Evolutionary conservation across 495 filamentous ascomycete genomes (phyloP), one percentile per base, ranked within the genome.

Genomic region (Podospora comata): DNA sequence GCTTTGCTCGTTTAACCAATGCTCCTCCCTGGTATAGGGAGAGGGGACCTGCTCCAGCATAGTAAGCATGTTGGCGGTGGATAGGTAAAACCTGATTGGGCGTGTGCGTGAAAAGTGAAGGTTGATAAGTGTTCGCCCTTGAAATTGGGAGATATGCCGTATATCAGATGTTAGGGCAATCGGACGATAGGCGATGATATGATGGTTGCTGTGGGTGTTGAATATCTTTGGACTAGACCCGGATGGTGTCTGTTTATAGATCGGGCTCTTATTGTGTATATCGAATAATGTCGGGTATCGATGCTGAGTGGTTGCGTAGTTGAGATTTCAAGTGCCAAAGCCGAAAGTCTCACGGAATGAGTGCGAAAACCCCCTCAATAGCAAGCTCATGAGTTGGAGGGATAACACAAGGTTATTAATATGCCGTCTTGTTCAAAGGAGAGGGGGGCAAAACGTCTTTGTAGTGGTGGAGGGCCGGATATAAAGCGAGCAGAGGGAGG

Each of bases 331-430:
- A 68, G 75, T 74, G 68, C 73, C 75, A 63, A 71, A 73, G 73
- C 72, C 69, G 70, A 67, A 65, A 60, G 73, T 48, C 61, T 57
- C 56, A 59, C 30, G 34, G 59, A 67, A 57, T 60, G 60, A 44
- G 66, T 54, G 62, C 60, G 61, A 65, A 30, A 68, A 65, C 63
- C 53, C 68, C 77, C 72, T 80, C 71, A 80, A 68, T 80, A 80
- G 69, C 78, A 69, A 73, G 74, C 58, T 79, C 78, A 80, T 80
- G 68, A 71, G 73, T 27, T 26, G 65, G 65, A 30, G 66, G 63
- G 27, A 53, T 5, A 61, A 62, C 39, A 56, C 26, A 19, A n/a
- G 65, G 32, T n/a, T 63, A 65, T 48, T 48, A 64, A 66, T 69
- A 67, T 53, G 44, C 28, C 3, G 65, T 44, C 27, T 39, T 60